Evolutionary conservation across 1,139 yeast genomes (phyloP).

Genomic region (Diutina scorzettiae): DNA sequence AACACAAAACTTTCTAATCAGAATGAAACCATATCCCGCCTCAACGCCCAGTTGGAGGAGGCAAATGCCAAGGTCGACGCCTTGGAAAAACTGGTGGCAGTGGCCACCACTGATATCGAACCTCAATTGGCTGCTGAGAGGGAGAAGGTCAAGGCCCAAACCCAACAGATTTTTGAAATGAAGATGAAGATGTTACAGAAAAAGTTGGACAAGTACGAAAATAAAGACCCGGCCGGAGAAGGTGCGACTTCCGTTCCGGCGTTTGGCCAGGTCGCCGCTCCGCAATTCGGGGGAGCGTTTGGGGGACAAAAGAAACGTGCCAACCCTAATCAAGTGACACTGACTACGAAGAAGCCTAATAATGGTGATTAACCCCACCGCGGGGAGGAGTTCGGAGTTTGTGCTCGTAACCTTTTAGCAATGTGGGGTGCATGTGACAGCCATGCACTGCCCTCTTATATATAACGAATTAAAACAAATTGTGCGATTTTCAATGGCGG

Average conservation of each 20-base stretch:
- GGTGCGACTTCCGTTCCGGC: not conserved
- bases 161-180: not conserved
- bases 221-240: not conserved
- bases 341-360: not conserved
- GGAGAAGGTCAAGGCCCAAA: not conserved
- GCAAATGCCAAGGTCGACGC: not conserved
- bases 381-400: too few relatives aligned
- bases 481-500: too few relatives aligned
- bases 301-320: not conserved
- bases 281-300: not conserved
- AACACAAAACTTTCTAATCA: not conserved
- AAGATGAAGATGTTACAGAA: constrained; percentile 4
- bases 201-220: not conserved
- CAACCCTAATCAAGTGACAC: not conserved
- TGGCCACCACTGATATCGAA: not conserved
- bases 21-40: not conserved
- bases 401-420: too few relatives aligned
- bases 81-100: not conserved
- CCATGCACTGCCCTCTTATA: too few relatives aligned
- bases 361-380: too few relatives aligned
- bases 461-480: too few relatives aligned
- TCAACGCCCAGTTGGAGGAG: not conserved
- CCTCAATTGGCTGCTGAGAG: not conserved
- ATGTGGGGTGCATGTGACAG: too few relatives aligned
- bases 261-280: not conserved